phyloP scores from a whole-genome alignment of 2,329 filamentous ascomycete species.

The Chaetomium olivaceum region DNA sequence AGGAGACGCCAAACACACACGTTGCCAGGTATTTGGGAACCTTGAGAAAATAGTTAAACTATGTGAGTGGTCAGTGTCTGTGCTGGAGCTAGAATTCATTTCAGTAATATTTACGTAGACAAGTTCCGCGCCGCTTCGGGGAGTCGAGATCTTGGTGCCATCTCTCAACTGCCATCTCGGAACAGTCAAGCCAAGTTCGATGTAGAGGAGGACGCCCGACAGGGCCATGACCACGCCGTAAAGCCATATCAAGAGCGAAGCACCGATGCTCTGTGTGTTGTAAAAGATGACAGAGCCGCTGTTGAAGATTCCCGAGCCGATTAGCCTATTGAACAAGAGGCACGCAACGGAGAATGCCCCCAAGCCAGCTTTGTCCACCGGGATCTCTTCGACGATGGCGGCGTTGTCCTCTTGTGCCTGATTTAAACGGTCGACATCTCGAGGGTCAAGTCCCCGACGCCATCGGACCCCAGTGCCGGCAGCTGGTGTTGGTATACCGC shows the following conservation, averaged over 20 bases:
- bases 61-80: neutral
- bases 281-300: conserved; percentile 23
- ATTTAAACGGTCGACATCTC: conserved; percentile 17
- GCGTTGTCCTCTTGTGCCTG: conserved; percentile 17
- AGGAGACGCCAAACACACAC: conserved; percentile 27
- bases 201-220: conserved; percentile 23
- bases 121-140: conserved; percentile 26
- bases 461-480: conserved; percentile 10
- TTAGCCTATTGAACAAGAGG: conserved; percentile 25
- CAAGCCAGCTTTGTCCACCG: conserved; percentile 17
- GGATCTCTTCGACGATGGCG: conserved; percentile 27
- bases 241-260: conserved; percentile 22
- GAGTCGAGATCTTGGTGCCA: conserved; percentile 21
- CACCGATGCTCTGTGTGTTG: conserved; percentile 28
- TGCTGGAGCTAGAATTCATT: neutral
- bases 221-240: conserved; percentile 19
- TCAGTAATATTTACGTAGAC: conserved; percentile 17
- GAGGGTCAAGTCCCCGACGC: conserved; percentile 20
- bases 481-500: neutral
- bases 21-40: conserved; percentile 23
- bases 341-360: conserved; percentile 23
- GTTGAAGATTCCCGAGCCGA: conserved; percentile 27
- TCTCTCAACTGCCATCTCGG: conserved; percentile 21
- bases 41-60: conserved; percentile 28
- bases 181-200: conserved; percentile 26